A percentile compares a stretch with the other conserved stretches of the same genome.
Conservation (phyloP, 106 monocot species). For the Triglochin maritima region DNA sequence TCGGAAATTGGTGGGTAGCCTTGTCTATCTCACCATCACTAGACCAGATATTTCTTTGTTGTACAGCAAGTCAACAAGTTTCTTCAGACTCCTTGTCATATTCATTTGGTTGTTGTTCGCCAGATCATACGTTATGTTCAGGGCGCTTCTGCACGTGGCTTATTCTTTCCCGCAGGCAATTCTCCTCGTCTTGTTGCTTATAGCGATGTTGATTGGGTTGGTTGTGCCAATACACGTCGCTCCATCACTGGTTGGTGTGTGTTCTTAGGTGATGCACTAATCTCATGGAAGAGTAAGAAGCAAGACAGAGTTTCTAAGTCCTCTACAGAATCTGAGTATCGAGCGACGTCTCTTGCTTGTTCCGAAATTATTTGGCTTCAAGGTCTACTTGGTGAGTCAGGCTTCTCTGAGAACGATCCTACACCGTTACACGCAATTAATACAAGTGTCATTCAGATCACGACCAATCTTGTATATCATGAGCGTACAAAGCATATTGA, state of each 20-base stretch:
- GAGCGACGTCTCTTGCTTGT: neutral
- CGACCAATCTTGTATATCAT: neutral
- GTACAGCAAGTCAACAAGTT: neutral
- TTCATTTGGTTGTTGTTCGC: neutral
- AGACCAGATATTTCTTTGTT: neutral
- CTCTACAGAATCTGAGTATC: slow-evolving; percentile 2
- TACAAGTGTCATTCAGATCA: neutral
- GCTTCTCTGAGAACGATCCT: neutral
- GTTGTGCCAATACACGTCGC: neutral
- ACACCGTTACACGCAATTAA: neutral
- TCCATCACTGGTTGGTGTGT: neutral
- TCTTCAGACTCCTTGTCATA: neutral
- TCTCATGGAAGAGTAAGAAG: slow-evolving; percentile 11
- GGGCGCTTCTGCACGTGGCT: neutral
- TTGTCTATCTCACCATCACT: slow-evolving; percentile 4
- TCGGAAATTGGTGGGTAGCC: neutral
- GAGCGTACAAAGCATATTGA: slow-evolving; percentile 6
- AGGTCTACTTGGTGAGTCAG: neutral
- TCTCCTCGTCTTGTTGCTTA: neutral
- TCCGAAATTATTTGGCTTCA: slow-evolving; percentile 5
- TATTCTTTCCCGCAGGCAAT: slow-evolving; percentile 1
- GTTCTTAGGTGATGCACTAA: neutral
- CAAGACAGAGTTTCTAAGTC: slow-evolving; percentile 4
- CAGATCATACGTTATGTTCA: neutral
- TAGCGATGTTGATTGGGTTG: slow-evolving; percentile 5